Conservation (phyloP, 2,329 filamentous ascomycete genomes). For the Mariannaea sp. region DNA sequence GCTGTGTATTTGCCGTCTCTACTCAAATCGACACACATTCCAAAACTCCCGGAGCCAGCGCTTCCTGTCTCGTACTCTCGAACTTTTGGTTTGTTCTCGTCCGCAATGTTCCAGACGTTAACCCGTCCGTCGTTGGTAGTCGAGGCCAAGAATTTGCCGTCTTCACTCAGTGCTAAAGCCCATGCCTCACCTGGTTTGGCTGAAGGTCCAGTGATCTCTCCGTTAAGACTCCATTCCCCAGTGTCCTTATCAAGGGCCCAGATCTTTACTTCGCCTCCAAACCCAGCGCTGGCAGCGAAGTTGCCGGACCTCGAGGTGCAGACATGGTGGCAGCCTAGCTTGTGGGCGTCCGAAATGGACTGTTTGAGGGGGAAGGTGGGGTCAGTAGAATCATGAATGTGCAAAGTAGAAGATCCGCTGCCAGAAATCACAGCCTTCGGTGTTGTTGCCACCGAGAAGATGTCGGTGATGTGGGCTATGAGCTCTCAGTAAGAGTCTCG, state of each 20-base stretch:
- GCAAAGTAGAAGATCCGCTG: constrained; percentile 81
- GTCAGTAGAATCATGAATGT: constrained; percentile 75
- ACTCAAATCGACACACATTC: constrained; percentile 82
- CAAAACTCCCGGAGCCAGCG: constrained; percentile 80
- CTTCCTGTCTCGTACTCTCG: constrained; percentile 80
- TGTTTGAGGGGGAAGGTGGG: constrained; percentile 78
- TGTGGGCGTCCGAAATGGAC: constrained; percentile 78
- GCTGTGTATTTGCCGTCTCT: constrained; percentile 83
- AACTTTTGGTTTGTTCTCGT: constrained; percentile 65
- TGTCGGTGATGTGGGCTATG: constrained; percentile 79
- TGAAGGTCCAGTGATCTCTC: constrained; percentile 49
- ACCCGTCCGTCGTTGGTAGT: constrained; percentile 88
- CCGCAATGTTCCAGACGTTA: constrained; percentile 80
- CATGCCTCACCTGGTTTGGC: constrained; percentile 75
- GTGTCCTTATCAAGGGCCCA: constrained; percentile 69
- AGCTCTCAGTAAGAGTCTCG: constrained; percentile 25
- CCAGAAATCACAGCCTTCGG: constrained; percentile 76
- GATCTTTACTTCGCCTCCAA: constrained; percentile 84
- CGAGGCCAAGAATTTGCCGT: constrained; percentile 83
- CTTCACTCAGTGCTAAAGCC: constrained; percentile 83
- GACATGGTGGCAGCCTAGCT: constrained; percentile 89
- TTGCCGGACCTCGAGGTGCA: constrained; percentile 71
- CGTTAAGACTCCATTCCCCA: constrained; percentile 54
- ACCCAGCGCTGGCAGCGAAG: constrained; percentile 81
- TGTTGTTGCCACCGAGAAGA: constrained; percentile 82